Conservation (phyloP, 208 protist species). For the Leishmania turanica region DNA sequence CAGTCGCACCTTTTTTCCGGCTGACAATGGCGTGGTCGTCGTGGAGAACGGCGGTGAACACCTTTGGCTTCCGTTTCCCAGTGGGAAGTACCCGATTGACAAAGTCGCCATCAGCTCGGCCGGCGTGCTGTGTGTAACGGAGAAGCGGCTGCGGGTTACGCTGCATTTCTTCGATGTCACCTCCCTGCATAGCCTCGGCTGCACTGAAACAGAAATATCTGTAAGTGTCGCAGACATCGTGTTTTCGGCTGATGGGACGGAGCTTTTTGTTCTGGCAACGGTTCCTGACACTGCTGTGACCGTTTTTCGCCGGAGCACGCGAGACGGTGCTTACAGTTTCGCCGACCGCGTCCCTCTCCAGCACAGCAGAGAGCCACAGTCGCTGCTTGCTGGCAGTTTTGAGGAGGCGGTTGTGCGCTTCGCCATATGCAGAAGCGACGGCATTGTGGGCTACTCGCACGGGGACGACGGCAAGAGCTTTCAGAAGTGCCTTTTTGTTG, state of each 20-base stretch:
- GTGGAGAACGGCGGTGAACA: conserved; percentile 23
- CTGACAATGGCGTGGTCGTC: conserved; percentile 47
- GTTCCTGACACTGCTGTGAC: conserved; percentile 39
- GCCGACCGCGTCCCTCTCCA: conserved; percentile 12
- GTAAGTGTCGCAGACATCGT: conserved; percentile 48
- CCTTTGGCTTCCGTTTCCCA: conserved; percentile 53
- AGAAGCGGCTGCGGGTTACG: conserved; percentile 50
- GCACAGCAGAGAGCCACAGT: conserved; percentile 2
- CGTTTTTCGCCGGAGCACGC: conserved; percentile 29
- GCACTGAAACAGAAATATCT: conserved; percentile 47
- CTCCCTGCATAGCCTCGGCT: conserved; percentile 37
- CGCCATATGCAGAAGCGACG: neutral
- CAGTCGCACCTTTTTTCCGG: conserved; percentile 43
- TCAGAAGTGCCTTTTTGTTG: conserved; percentile 6
- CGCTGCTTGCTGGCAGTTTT: neutral
- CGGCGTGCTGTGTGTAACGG: conserved; percentile 57
- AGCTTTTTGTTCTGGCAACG: conserved; percentile 56
- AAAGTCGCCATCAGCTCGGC: conserved; percentile 37
- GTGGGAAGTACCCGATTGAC: conserved; percentile 55
- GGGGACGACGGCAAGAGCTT: neutral
- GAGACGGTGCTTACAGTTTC: conserved; percentile 18
- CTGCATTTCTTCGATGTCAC: conserved; percentile 65
- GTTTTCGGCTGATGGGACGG: conserved; percentile 56
- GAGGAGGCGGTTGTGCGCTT: neutral
- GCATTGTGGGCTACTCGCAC: conserved; percentile 20